These are phyloP conservation scores for Raphanus hybrid DNA, from an alignment of 441 rosid genomes.

Conservation along the genomic window DNA sequence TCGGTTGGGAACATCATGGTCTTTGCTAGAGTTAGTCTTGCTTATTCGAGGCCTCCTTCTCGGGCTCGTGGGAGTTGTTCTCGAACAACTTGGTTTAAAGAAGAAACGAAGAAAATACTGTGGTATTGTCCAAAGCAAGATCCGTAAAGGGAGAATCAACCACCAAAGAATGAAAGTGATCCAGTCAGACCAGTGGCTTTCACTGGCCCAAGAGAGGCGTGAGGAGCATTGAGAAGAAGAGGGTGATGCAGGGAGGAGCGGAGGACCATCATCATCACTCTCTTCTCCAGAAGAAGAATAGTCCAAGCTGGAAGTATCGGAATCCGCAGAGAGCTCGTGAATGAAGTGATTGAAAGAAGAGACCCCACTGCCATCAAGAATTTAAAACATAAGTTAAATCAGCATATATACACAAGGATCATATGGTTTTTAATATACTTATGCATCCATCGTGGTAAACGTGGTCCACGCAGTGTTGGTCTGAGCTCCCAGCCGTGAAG, in stretches of 20 bases:
- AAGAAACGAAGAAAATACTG: slow-evolving; percentile 49
- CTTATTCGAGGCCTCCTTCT: slow-evolving; percentile 53
- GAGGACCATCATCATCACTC: slow-evolving; percentile 49
- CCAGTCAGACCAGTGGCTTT: slow-evolving; percentile 58
- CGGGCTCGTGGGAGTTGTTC: slow-evolving; percentile 40
- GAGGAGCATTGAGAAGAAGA: slow-evolving; percentile 72
- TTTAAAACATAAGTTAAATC: neutral
- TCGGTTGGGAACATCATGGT: slow-evolving; percentile 74
- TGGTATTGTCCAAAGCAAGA: slow-evolving; percentile 59
- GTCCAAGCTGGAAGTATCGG: slow-evolving; percentile 73
- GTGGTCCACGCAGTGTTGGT: slow-evolving; percentile 90
- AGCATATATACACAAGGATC: neutral
- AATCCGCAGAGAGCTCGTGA: slow-evolving; percentile 85
- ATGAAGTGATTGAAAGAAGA: slow-evolving; percentile 94
- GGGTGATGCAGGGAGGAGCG: slow-evolving; percentile 70
- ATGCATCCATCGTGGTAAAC: slow-evolving; percentile 92
- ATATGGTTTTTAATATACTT: slow-evolving; percentile 28
- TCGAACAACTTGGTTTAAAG: slow-evolving; percentile 42
- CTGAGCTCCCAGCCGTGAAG: slow-evolving; percentile 98
- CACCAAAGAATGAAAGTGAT: slow-evolving; percentile 56
- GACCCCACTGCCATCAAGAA: slow-evolving; percentile 63
- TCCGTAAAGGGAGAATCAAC: slow-evolving; percentile 64
- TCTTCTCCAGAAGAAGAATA: slow-evolving; percentile 86
- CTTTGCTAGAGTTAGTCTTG: slow-evolving; percentile 55
- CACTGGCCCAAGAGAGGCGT: slow-evolving; percentile 64